Percentiles rank a stretch among this genome's conserved stretches.
Conservation (phyloP, 1,284 basidiomycete genomes). For the Ustilago hordei region DNA sequence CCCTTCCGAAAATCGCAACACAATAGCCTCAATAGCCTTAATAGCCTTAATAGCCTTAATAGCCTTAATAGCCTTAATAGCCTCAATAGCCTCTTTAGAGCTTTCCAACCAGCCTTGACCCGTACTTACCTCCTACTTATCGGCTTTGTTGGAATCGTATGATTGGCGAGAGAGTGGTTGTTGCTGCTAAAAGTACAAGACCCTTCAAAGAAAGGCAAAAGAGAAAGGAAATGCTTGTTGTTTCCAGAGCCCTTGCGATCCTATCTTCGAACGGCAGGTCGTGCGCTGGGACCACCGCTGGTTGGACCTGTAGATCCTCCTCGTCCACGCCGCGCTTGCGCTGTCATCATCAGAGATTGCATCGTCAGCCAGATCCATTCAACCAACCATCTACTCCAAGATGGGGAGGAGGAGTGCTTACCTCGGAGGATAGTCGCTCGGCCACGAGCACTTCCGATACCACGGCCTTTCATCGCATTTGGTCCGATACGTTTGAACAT, state of each 20-base stretch:
- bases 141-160: neutral
- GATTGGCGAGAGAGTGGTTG: conserved; percentile 1
- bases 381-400: neutral
- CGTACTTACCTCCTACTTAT: too few relatives aligned
- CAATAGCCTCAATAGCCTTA: neutral
- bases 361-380: neutral
- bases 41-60: too few relatives aligned
- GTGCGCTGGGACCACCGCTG: conserved; percentile 12
- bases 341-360: conserved; percentile 13
- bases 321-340: conserved; percentile 52
- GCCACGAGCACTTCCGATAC: conserved; percentile 97
- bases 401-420: conserved; percentile 24
- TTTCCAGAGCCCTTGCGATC: neutral
- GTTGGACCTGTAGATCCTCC: conserved; percentile 30
- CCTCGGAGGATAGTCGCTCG: conserved; percentile 94
- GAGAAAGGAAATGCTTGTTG: neutral
- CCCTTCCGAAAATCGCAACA: neutral
- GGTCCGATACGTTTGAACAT: conserved; percentile 99
- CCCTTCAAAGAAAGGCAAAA: neutral
- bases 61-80: neutral
- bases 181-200: conserved; percentile 40
- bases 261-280: conserved; percentile 40
- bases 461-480: conserved; percentile 97
- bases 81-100: too few relatives aligned
- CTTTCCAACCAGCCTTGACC: too few relatives aligned